These are phyloP conservation scores for Boletus reticulatus DNA, from an alignment of 768 basidiomycete species.

Conservation along the genomic window DNA sequence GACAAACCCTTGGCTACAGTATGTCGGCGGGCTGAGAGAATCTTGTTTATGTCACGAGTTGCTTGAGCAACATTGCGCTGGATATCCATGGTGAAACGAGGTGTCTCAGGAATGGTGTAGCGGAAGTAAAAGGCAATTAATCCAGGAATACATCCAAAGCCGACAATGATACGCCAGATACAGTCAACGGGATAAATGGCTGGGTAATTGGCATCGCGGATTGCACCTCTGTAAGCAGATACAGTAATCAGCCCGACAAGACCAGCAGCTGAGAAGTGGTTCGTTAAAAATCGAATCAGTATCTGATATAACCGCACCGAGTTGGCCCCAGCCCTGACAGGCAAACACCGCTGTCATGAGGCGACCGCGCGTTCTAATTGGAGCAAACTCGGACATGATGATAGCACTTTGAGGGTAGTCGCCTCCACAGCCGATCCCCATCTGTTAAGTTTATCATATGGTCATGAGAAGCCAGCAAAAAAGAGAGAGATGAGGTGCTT, in stretches of 20 bases:
- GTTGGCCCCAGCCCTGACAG: slow-evolving; percentile 86
- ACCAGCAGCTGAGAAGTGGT: slow-evolving; percentile 48
- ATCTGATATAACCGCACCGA: slow-evolving; percentile 42
- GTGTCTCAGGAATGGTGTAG: slow-evolving; percentile 88
- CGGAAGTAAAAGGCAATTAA: slow-evolving; percentile 83
- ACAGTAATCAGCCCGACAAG: slow-evolving; percentile 64
- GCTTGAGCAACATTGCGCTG: slow-evolving; percentile 77
- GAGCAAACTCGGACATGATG: slow-evolving; percentile 88
- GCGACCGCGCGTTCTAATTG: slow-evolving; percentile 71
- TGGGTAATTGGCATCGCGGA: slow-evolving; percentile 41
- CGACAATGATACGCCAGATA: slow-evolving; percentile 85
- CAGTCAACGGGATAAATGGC: slow-evolving; percentile 59
- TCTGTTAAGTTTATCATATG: slow-evolving; percentile 32
- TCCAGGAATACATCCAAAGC: slow-evolving; percentile 80
- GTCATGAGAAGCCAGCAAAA: not conserved
- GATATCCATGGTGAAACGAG: slow-evolving; percentile 89
- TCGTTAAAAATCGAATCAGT: not conserved
- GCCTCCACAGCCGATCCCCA: slow-evolving; percentile 84
- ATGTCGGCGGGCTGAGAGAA: slow-evolving; percentile 47
- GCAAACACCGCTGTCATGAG: slow-evolving; percentile 90
- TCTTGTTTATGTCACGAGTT: slow-evolving; percentile 62
- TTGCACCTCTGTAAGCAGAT: slow-evolving; percentile 57
- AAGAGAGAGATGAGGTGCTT: slow-evolving; percentile 12
- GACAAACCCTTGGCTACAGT: slow-evolving; percentile 44
- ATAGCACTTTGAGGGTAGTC: slow-evolving; percentile 83